phyloP scores from a whole-genome alignment of 352 stramenopile genomes.

The Peronospora belbahrii region DNA sequence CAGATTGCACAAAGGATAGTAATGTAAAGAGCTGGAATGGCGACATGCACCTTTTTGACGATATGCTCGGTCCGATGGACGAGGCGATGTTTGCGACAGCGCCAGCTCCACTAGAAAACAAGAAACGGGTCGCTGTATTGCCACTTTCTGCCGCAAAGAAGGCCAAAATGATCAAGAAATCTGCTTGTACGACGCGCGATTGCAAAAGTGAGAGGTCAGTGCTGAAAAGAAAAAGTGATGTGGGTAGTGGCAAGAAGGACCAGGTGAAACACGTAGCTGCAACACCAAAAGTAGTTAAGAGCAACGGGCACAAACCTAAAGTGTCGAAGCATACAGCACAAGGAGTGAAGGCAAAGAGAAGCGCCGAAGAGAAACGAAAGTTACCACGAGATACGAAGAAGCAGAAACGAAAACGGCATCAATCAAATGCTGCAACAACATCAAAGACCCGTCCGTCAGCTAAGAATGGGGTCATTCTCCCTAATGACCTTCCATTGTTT shows the following conservation, averaged over 20 bases:
- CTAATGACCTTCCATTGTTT: conserved; percentile 20
- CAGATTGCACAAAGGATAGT: conserved; percentile 20
- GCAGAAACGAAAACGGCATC: conserved; percentile 16
- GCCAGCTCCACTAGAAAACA: conserved; percentile 5
- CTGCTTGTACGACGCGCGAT: neutral
- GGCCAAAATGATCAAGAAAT: conserved; percentile 3
- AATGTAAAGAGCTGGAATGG: conserved; percentile 45
- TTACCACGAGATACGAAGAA: conserved; percentile 10
- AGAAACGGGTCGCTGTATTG: neutral
- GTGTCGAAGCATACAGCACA: conserved; percentile 9
- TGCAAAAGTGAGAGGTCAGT: conserved; percentile 7
- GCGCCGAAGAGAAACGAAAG: conserved; percentile 1
- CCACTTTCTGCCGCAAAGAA: conserved; percentile 5
- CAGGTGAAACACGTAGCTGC: neutral
- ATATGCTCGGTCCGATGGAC: conserved; percentile 31
- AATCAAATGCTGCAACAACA: neutral
- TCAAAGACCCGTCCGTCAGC: conserved; percentile 10
- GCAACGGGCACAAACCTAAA: neutral
- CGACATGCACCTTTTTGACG: conserved; percentile 45
- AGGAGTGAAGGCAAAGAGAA: conserved; percentile 3
- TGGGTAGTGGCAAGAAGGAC: conserved; percentile 4
- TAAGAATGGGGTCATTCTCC: conserved; percentile 10
- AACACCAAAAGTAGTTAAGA: conserved; percentile 1
- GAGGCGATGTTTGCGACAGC: conserved; percentile 10
- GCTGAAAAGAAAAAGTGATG: conserved; percentile 11